Base-by-base conservation (phyloP, 768 basidiomycete species). In the Amanita brunnescens region DNA sequence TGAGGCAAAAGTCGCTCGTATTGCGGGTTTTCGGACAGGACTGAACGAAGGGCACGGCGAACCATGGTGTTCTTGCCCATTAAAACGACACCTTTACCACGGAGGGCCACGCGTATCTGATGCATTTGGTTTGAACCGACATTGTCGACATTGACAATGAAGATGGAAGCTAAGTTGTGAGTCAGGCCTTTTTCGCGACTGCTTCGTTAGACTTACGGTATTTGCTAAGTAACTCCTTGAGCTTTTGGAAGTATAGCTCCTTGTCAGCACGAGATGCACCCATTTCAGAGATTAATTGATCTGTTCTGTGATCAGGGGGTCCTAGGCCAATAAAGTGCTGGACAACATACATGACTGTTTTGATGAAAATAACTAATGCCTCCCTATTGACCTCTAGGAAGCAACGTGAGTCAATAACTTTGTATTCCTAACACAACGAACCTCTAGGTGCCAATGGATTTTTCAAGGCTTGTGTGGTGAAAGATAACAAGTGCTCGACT, bases 11-110 rank as follows among this genome's bases (percentile, higher is more conserved):
- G 87, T 64, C 83, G 87, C 77, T 99, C 96, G 76, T 86, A 94
- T 66, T 93, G 86, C 49, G 95, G 96, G 77, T 73, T 77, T 62
- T 98, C 96, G 58, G 79, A 55, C 64, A 97, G 83, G 72, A 97
- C 83, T 63, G 85, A 78, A 57, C 96, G 92, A 56, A 99, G 80
- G 55, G 93, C 96, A 62, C 96, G 91, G 75, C 96, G 91, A 63
- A 99, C 94, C 95, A 98, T 97, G 67, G 96, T 99, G 85, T 99
- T 99, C 77, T 99, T 99, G 67, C 96, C 96, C 96, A 99, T 99
- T 62, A 99, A 73, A 59, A 99, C 93, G 54, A 93, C 74, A 76
- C 91, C 96, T 70, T 90, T 92, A 64, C 93, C 92, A 62, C 96
- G 91, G 70, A 99, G 91, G 46, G 94, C 77, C 49, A 85, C 87